phyloP scores from a whole-genome alignment of 257 asterid genomes.

The Rauvolfia tetraphylla region DNA sequence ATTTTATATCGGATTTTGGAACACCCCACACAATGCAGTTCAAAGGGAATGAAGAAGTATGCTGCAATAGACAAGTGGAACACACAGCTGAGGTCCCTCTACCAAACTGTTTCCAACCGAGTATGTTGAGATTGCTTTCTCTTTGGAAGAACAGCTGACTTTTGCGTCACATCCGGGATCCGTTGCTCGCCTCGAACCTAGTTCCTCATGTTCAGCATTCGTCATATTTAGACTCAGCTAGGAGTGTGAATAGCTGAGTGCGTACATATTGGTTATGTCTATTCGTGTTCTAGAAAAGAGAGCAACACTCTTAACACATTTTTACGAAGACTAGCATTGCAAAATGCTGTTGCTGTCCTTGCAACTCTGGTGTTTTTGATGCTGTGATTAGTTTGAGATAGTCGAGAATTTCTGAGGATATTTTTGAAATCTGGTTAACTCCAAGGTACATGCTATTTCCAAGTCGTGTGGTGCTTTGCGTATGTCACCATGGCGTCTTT shows the following conservation, averaged over 20 bases:
- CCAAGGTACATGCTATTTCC: neutral
- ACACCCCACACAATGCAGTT: slow-evolving; percentile 35
- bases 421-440: neutral
- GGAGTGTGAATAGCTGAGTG: neutral
- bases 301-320: neutral
- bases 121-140: slow-evolving; percentile 44
- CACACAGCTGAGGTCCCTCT: slow-evolving; percentile 79
- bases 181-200: too few relatives aligned
- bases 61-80: slow-evolving; percentile 92
- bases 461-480: too few relatives aligned
- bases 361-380: neutral
- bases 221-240: neutral
- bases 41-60: slow-evolving; percentile 93
- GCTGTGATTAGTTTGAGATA: neutral
- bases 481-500: too few relatives aligned
- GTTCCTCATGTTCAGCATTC: neutral
- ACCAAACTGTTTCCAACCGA: slow-evolving; percentile 70
- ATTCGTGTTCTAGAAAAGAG: neutral
- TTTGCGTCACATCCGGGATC: neutral
- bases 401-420: neutral
- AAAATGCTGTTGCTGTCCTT: neutral
- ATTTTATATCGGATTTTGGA: neutral
- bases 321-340: neutral
- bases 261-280: neutral
- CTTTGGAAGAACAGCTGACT: neutral